Conservation (phyloP, 352 stramenopile genomes). For the Pythium pyrilobum region DNA sequence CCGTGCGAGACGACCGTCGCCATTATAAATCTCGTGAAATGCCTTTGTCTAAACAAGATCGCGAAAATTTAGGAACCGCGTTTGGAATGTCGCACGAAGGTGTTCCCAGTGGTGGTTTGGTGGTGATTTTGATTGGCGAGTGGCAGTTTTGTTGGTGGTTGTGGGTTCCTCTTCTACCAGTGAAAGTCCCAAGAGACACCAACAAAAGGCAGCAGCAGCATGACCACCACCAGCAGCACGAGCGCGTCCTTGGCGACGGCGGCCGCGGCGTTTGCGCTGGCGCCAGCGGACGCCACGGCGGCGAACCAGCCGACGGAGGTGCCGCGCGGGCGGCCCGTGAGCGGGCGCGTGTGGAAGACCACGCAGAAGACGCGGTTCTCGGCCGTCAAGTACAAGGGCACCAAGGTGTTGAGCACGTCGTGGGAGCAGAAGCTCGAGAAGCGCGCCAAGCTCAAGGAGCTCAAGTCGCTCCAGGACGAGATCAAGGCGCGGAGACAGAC, state of each 20-base stretch:
- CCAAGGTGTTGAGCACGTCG: slow-evolving; percentile 77
- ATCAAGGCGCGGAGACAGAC: slow-evolving; percentile 71
- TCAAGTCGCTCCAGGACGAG: slow-evolving; percentile 79
- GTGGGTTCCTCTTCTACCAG: too few species aligned
- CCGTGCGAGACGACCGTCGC: slow-evolving; percentile 25
- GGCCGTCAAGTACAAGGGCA: slow-evolving; percentile 64
- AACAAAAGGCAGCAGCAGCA: background rate
- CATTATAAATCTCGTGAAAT: too few species aligned
- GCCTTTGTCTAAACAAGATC: too few species aligned
- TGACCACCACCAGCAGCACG: slow-evolving; percentile 11
- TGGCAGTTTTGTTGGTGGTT: slow-evolving; percentile 2
- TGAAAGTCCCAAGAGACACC: slow-evolving; percentile 21
- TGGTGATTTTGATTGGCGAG: slow-evolving; percentile 18
- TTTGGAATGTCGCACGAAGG: slow-evolving; percentile 20
- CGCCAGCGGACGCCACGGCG: slow-evolving; percentile 7
- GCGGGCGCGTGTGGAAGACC: slow-evolving; percentile 80
- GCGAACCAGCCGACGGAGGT: slow-evolving; percentile 12
- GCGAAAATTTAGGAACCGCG: too few species aligned
- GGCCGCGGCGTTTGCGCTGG: slow-evolving; percentile 8
- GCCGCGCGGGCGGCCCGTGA: slow-evolving; percentile 61
- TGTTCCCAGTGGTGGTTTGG: too few species aligned
- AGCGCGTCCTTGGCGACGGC: slow-evolving; percentile 6
- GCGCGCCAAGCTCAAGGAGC: slow-evolving; percentile 69
- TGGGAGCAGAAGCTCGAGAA: slow-evolving; percentile 86
- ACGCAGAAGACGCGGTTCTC: slow-evolving; percentile 79